These are phyloP conservation scores for Asclepias syriaca DNA, from an alignment of 257 asterid genomes.

Conservation along the genomic window DNA sequence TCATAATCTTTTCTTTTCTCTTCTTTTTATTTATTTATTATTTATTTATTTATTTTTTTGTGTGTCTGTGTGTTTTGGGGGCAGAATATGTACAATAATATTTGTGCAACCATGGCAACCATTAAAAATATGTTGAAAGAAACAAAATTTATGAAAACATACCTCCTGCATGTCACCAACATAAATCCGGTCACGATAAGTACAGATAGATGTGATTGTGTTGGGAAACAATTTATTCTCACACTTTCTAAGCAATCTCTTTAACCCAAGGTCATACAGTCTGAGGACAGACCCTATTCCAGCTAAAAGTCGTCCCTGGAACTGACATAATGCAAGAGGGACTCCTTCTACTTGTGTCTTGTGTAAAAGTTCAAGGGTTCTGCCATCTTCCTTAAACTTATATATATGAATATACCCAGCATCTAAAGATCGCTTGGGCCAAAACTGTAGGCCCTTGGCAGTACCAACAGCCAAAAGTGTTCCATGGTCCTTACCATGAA, in stretches of 20 bases:
- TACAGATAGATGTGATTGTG: conserved; percentile 73
- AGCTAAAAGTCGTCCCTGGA: conserved; percentile 90
- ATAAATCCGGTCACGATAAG: conserved; percentile 93
- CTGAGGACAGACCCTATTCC: conserved; percentile 93
- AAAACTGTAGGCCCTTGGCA: conserved; percentile 88
- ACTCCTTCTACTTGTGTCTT: conserved; percentile 97
- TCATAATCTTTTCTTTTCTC: background rate
- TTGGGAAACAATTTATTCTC: conserved; percentile 94
- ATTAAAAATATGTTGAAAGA: background rate
- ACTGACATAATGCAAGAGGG: conserved; percentile 92
- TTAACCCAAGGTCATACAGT: conserved; percentile 92
- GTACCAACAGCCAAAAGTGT: conserved; percentile 96
- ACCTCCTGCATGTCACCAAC: conserved; percentile 99
- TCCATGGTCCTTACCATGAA: conserved; percentile 95
- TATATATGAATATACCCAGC: conserved; percentile 91
- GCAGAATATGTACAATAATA: background rate
- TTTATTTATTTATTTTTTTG: too few relatives aligned
- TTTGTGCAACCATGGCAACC: background rate
- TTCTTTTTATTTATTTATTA: too few relatives aligned
- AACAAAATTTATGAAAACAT: conserved; percentile 18
- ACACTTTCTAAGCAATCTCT: conserved; percentile 85
- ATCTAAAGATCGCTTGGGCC: conserved; percentile 82
- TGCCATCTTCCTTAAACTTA: conserved; percentile 95
- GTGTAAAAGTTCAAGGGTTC: conserved; percentile 86
- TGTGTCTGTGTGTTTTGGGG: too few relatives aligned